Conservation (phyloP, 257 asterid species). For the Nicotiana benthamiana region DNA sequence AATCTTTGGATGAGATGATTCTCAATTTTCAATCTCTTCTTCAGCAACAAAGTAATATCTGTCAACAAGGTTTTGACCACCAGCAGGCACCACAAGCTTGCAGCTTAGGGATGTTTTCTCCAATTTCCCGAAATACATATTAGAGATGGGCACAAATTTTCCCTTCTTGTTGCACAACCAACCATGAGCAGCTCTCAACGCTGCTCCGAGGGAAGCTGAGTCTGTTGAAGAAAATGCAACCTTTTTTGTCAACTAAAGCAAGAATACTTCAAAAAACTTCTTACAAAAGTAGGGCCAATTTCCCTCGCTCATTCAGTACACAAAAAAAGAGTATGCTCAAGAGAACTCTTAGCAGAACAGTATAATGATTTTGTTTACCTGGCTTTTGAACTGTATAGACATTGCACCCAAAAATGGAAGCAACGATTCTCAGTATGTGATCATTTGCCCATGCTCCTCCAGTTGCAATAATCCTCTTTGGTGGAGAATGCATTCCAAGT, state of each 20-base stretch:
- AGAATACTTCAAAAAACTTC: neutral
- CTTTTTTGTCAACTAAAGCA: neutral
- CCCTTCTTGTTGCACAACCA: slow-evolving; percentile 75
- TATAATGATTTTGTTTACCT: slow-evolving; percentile 30
- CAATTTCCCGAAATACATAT: slow-evolving; percentile 55
- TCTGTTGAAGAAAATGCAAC: slow-evolving; percentile 28
- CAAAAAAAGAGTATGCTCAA: neutral
- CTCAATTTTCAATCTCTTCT: slow-evolving; percentile 74
- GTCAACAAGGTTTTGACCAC: slow-evolving; percentile 38
- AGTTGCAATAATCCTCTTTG: slow-evolving; percentile 85
- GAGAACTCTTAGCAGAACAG: neutral
- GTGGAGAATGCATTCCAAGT: slow-evolving; percentile 90
- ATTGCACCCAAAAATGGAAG: slow-evolving; percentile 78
- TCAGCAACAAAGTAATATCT: slow-evolving; percentile 58
- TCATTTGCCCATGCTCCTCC: slow-evolving; percentile 91
- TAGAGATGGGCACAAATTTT: slow-evolving; percentile 44
- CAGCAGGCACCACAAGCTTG: slow-evolving; percentile 50
- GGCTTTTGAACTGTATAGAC: slow-evolving; percentile 68
- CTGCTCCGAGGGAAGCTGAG: slow-evolving; percentile 91
- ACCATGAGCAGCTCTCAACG: slow-evolving; percentile 90
- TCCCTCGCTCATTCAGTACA: neutral
- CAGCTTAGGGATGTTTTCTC: slow-evolving; percentile 59
- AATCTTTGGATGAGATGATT: slow-evolving; percentile 50
- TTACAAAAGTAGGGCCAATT: neutral
- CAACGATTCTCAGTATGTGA: slow-evolving; percentile 42